These are phyloP conservation scores for Fusarium brachygibbosum DNA, from an alignment of 2,329 filamentous ascomycete genomes.

Conservation along the genomic window DNA sequence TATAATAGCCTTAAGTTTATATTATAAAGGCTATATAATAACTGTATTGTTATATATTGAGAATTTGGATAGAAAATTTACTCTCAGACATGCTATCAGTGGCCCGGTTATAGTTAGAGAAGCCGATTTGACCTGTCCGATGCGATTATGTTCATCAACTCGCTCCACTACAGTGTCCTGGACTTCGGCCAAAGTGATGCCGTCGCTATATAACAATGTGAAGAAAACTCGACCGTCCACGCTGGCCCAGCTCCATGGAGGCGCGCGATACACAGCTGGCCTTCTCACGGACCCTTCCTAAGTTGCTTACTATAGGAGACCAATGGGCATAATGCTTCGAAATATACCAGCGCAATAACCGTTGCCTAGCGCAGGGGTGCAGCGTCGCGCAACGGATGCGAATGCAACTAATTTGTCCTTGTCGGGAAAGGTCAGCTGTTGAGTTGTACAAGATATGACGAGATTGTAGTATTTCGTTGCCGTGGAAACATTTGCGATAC, in stretches of 20 bases:
- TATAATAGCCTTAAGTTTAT: no score
- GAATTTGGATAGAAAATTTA: no score
- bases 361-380: background rate
- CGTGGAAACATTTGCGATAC: no score
- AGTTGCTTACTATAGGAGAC: background rate
- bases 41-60: no score
- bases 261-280: background rate
- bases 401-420: conserved; percentile 13
- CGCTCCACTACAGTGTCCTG: background rate
- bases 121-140: conserved; percentile 1
- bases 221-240: background rate
- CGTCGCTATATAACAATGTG: background rate
- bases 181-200: background rate
- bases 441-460: no score
- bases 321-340: background rate
- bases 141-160: background rate
- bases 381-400: background rate
- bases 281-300: fast-evolving
- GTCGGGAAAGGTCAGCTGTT: background rate
- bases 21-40: no score
- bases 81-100: no score
- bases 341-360: conserved; percentile 5
- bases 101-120: background rate
- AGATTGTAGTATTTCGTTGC: no score
- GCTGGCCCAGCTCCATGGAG: conserved; percentile 11